phyloP scores from a whole-genome alignment of 1,139 yeast species.

The Sugiyamaella pinicola region DNA sequence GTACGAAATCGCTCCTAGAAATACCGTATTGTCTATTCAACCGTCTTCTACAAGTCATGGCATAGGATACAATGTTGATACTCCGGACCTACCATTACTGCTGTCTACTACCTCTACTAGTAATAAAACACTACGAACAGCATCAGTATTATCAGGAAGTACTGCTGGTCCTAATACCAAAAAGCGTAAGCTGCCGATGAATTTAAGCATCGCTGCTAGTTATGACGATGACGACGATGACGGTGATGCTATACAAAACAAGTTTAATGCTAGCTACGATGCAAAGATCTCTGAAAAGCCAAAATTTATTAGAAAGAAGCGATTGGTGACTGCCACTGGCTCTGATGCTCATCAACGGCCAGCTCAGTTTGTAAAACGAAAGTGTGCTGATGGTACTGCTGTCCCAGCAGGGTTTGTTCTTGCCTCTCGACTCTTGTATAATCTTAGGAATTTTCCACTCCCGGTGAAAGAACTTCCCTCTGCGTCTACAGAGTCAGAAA shows the following conservation, averaged over 20 bases:
- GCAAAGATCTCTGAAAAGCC: neutral
- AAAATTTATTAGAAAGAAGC: slow-evolving; percentile 8
- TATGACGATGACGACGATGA: slow-evolving; percentile 26
- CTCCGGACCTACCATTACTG: slow-evolving; percentile 18
- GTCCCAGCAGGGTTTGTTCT: slow-evolving; percentile 31
- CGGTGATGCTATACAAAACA: slow-evolving; percentile 12
- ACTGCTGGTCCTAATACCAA: slow-evolving; percentile 13
- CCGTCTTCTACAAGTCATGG: slow-evolving; percentile 23
- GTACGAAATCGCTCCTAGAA: slow-evolving; percentile 23
- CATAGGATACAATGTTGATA: slow-evolving; percentile 28
- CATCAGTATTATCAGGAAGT: neutral
- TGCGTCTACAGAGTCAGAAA: neutral
- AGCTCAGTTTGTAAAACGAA: slow-evolving; percentile 7
- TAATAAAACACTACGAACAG: neutral
- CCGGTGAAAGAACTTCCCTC: neutral
- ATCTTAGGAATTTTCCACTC: neutral
- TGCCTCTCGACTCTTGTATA: slow-evolving; percentile 19
- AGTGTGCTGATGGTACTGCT: slow-evolving; percentile 29
- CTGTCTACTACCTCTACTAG: neutral
- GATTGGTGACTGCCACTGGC: slow-evolving; percentile 1
- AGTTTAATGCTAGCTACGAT: neutral
- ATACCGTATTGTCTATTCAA: slow-evolving; percentile 14
- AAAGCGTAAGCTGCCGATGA: slow-evolving; percentile 26
- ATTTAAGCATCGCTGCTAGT: slow-evolving; percentile 26
- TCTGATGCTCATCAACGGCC: slow-evolving; percentile 1